Evolutionary conservation across 2,329 filamentous ascomycete genomes (phyloP).

Genomic region (Cladosporium sphaerospermum): DNA sequence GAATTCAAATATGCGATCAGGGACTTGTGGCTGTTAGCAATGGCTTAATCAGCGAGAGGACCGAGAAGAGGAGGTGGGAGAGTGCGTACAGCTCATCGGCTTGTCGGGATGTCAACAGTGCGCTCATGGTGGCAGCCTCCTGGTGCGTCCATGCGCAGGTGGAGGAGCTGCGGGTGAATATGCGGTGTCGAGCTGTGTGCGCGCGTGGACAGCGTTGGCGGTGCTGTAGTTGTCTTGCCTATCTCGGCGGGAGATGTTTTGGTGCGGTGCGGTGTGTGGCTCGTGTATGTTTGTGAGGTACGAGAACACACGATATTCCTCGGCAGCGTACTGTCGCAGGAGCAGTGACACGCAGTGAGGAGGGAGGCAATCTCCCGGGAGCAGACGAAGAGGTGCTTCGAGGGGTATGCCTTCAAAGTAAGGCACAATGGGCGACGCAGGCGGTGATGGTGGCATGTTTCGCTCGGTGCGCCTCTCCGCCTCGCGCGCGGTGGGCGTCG

Average conservation of each 20-base stretch:
- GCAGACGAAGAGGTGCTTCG: too few relatives aligned
- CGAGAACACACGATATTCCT: too few relatives aligned
- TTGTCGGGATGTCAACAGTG: constrained; percentile 70
- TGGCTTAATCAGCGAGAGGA: constrained; percentile 24
- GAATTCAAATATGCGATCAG: constrained; percentile 83
- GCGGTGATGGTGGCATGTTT: too few relatives aligned
- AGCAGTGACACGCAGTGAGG: too few relatives aligned
- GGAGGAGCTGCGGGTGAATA: neutral
- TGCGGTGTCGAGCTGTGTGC: neutral
- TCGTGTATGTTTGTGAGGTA: too few relatives aligned
- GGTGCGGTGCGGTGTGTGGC: neutral
- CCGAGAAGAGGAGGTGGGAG: constrained; percentile 13
- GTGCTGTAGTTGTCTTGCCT: neutral
- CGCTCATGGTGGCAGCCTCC: constrained; percentile 54
- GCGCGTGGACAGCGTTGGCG: neutral
- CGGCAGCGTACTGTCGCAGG: too few relatives aligned
- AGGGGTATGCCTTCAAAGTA: too few relatives aligned
- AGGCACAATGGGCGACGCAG: too few relatives aligned
- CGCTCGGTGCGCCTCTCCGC: too few relatives aligned
- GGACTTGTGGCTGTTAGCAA: constrained; percentile 69
- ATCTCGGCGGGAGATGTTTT: neutral
- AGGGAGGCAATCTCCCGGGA: too few relatives aligned
- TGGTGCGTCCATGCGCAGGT: constrained; percentile 4
- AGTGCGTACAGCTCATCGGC: constrained; percentile 76
- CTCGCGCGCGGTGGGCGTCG: too few relatives aligned